These are phyloP conservation scores for Tetrahymena borealis DNA, from an alignment of 73 alveolate genomes.

Conservation along the genomic window DNA sequence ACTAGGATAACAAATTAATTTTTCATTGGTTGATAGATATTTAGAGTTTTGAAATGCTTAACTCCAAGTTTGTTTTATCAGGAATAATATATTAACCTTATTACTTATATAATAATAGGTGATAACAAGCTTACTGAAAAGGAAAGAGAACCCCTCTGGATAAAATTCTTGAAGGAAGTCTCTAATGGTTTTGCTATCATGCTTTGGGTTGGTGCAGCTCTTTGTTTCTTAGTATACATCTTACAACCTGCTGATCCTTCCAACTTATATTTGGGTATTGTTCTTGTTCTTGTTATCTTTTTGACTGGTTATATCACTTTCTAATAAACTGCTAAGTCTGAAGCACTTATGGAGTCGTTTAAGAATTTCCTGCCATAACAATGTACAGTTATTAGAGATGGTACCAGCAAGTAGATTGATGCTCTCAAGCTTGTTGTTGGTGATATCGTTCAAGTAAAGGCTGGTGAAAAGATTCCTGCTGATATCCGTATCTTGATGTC, in stretches of 20 bases:
- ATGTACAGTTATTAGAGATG: constrained; percentile 79
- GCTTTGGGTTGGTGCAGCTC: constrained; percentile 70
- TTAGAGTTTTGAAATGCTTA: neutral
- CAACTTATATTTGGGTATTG: constrained; percentile 72
- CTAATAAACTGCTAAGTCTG: constrained; percentile 61
- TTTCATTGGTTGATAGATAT: too few species aligned
- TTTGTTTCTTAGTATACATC: constrained; percentile 68
- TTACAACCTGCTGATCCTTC: constrained; percentile 57
- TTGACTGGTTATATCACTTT: constrained; percentile 70
- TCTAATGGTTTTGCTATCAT: constrained; percentile 71
- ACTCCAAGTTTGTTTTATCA: neutral
- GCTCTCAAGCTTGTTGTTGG: constrained; percentile 86
- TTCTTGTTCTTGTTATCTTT: constrained; percentile 54
- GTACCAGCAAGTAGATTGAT: constrained; percentile 55
- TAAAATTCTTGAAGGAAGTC: constrained; percentile 57
- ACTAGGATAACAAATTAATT: too few species aligned
- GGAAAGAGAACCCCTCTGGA: constrained; percentile 66
- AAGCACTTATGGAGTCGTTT: constrained; percentile 79
- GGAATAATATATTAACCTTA: too few species aligned
- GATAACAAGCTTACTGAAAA: constrained; percentile 68
- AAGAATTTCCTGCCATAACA: constrained; percentile 74
- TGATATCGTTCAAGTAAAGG: constrained; percentile 78
- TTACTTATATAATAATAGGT: constrained; percentile 45
- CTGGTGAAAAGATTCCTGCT: constrained; percentile 94
- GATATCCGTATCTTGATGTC: constrained; percentile 80